Evolutionary conservation across 805 yeast species (phyloP).

Genomic region (Blastobotrys attinorum): DNA sequence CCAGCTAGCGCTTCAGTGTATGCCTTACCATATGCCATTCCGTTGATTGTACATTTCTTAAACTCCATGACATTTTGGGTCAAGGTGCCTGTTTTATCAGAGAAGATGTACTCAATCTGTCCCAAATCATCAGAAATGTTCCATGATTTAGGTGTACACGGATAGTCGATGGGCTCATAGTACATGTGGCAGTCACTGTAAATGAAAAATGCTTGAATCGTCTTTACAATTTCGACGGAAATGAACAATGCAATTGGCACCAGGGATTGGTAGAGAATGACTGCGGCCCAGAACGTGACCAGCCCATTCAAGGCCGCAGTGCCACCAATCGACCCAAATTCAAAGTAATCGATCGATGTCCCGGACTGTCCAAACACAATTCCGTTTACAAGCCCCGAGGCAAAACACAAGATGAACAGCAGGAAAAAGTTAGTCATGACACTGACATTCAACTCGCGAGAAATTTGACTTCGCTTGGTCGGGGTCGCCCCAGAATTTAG

Average conservation of each 20-base stretch:
- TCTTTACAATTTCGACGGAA: conserved; percentile 73
- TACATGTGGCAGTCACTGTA: conserved; percentile 65
- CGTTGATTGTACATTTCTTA: conserved; percentile 65
- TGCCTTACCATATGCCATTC: conserved; percentile 63
- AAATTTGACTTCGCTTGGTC: conserved; percentile 58
- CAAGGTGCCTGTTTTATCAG: conserved; percentile 79
- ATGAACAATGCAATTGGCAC: conserved; percentile 78
- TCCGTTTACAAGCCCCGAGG: conserved; percentile 66
- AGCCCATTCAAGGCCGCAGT: conserved; percentile 58
- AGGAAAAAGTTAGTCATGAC: conserved; percentile 59
- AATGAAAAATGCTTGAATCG: conserved; percentile 71
- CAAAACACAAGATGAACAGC: conserved; percentile 59
- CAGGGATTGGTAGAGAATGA: conserved; percentile 67
- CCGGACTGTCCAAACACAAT: conserved; percentile 40
- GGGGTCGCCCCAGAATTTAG: conserved; percentile 76
- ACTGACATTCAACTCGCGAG: conserved; percentile 59
- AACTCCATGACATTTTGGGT: conserved; percentile 84
- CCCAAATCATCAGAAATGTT: conserved; percentile 80
- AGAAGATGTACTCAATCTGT: conserved; percentile 73
- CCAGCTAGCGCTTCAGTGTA: conserved; percentile 74
- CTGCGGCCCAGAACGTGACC: conserved; percentile 63
- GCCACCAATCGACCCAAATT: conserved; percentile 54
- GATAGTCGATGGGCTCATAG: conserved; percentile 60
- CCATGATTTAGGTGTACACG: conserved; percentile 81
- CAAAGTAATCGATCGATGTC: conserved; percentile 49